A percentile compares a stretch with the other conserved stretches of the same genome.
phyloP scores from a whole-genome alignment of 1,139 yeast species.

The Kurtzmaniella quercitrusa region DNA sequence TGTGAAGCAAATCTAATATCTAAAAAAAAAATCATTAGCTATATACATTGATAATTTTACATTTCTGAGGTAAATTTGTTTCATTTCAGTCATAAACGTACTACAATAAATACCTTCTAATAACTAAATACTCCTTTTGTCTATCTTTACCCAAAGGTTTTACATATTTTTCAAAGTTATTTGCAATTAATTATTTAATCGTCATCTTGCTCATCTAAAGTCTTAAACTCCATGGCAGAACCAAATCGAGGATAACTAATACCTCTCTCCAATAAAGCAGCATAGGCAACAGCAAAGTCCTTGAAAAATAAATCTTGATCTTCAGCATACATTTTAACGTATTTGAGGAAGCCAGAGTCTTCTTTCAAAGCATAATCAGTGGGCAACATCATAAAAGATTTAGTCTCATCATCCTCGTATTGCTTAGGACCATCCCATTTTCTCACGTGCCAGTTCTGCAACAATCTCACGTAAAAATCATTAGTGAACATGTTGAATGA shows the following conservation, averaged over 20 bases:
- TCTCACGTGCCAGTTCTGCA: slow-evolving; percentile 74
- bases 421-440: slow-evolving; percentile 77
- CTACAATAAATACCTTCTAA: no score
- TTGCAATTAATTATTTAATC: no score
- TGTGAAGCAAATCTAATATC: no score
- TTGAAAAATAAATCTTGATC: slow-evolving; percentile 66
- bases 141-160: no score
- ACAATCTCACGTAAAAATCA: slow-evolving; percentile 70
- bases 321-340: slow-evolving; percentile 68
- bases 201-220: slow-evolving; percentile 60
- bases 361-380: slow-evolving; percentile 73
- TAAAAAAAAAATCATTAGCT: no score
- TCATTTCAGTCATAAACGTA: no score
- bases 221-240: slow-evolving; percentile 53
- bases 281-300: slow-evolving; percentile 69
- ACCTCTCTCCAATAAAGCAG: slow-evolving; percentile 71
- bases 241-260: slow-evolving; percentile 51
- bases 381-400: slow-evolving; percentile 86
- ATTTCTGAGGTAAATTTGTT: no score
- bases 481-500: slow-evolving; percentile 81
- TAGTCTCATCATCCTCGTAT: slow-evolving; percentile 69
- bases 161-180: no score
- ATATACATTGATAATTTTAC: no score
- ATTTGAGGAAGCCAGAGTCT: slow-evolving; percentile 60
- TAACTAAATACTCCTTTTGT: no score